Evolutionary conservation across 2,329 filamentous ascomycete species (phyloP), one percentile per base, ranked within the genome.

Genomic region (Calonectria ilicicola): DNA sequence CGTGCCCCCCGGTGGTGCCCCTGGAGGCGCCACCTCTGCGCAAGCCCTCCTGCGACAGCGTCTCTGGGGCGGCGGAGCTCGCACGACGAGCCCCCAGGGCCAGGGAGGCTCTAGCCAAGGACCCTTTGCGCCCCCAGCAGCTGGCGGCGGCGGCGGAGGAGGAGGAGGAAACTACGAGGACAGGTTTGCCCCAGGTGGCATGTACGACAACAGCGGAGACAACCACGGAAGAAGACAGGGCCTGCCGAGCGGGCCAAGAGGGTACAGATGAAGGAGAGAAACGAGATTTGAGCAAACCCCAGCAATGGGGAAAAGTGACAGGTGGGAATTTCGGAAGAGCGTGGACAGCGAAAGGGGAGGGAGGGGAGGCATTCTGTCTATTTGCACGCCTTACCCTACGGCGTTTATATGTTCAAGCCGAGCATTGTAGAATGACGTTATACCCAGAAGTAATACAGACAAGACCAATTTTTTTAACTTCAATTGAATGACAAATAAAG

Each of bases 11-110:
- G 75, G 79, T 78, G 75, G 78, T 75, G 80, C 71, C 40, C 5
- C 29, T 5, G 53, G 53, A 58, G 82, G 81, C 63, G 85, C 87
- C 3, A 87, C 87, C 40, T 91, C 92, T 23, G 95, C 95, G 64
- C 94, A 97, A 85, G 94, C 98, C 78, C 89, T 94, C 77, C 86
- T 98, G 78, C 94, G 95, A 81, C 94, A 95, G 79, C 87, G 94
- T 74, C 85, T 98, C 56, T 95, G 95, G 88, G 91, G 90, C 35
- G 88, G 87, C 6, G 84, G 53, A 38, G 53, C 90, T 26, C 87
- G 89, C 76, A 90, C 89, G 51, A 86, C 87, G 60, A 93, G 91
- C 75, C 90, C 91, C 10, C 85, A 85, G 27, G 81, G 83, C 21
- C 79, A 79, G 26, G 74, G 74, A 44, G 75, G 78, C 46, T 75